phyloP scores from a whole-genome alignment of 306 rosid genomes.

The Vicia villosa region DNA sequence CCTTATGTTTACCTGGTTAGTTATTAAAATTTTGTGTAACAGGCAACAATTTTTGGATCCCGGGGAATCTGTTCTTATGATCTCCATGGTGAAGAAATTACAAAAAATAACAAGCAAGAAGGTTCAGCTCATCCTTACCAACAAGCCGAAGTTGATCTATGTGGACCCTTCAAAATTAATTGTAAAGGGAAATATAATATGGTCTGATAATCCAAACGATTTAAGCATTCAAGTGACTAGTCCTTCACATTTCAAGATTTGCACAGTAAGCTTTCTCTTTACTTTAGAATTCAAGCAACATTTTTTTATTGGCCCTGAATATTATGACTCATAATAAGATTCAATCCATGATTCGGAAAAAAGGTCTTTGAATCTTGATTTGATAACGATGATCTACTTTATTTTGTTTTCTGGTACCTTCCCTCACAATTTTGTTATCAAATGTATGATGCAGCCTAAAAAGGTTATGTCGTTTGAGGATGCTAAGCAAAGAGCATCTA shows the following conservation, averaged over 20 bases:
- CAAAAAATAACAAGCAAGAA: conserved; percentile 93
- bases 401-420: neutral
- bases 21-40: conserved; percentile 21
- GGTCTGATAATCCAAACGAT: conserved; percentile 94
- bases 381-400: neutral
- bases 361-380: too few relatives aligned
- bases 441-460: conserved; percentile 72
- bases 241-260: conserved; percentile 88
- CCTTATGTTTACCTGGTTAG: conserved; percentile 10
- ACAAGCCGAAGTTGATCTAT: conserved; percentile 93
- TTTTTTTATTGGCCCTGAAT: neutral
- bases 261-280: conserved; percentile 62
- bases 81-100: conserved; percentile 92
- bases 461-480: conserved; percentile 90
- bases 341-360: neutral
- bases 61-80: conserved; percentile 94
- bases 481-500: conserved; percentile 88
- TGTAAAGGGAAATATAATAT: conserved; percentile 86
- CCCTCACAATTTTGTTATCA: conserved; percentile 32
- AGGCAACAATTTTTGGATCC: conserved; percentile 99
- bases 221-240: conserved; percentile 84
- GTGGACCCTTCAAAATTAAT: conserved; percentile 90
- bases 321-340: neutral
- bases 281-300: conserved; percentile 16
- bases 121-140: conserved; percentile 98